A percentile compares a stretch with the other conserved stretches of the same genome.
phyloP scores from a whole-genome alignment of 78 protist genomes.

The Planoprotostelium fungivorum region DNA sequence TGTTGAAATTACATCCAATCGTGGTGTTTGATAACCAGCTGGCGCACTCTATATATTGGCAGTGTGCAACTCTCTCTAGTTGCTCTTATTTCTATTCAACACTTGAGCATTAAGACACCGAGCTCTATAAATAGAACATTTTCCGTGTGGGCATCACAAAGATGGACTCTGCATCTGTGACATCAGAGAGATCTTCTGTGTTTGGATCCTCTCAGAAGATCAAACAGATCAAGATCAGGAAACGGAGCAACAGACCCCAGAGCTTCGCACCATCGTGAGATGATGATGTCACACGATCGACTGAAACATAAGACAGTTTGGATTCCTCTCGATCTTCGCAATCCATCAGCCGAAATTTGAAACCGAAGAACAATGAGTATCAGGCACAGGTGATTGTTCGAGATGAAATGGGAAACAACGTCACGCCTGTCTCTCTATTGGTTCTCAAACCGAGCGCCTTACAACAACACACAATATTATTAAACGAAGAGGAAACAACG shows the following conservation, averaged over 20 bases:
- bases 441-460: not conserved
- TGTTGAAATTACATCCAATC: no score
- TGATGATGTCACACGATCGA: not conserved
- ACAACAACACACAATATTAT: not conserved
- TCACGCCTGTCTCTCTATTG: not conserved
- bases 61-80: no score
- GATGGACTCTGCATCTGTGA: no score
- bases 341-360: not conserved
- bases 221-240: not conserved
- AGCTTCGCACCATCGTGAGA: not conserved
- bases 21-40: no score
- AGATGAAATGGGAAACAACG: not conserved
- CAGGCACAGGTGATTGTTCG: not conserved
- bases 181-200: no score
- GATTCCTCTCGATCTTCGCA: not conserved
- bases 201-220: not conserved
- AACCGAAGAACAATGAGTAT: not conserved
- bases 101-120: no score
- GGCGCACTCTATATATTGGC: no score
- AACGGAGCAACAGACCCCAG: not conserved
- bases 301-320: not conserved
- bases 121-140: no score
- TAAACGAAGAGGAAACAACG: not conserved
- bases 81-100: no score
- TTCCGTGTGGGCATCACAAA: no score